Conservation (phyloP, 2,329 filamentous ascomycete species). For the Penicillium sp. region DNA sequence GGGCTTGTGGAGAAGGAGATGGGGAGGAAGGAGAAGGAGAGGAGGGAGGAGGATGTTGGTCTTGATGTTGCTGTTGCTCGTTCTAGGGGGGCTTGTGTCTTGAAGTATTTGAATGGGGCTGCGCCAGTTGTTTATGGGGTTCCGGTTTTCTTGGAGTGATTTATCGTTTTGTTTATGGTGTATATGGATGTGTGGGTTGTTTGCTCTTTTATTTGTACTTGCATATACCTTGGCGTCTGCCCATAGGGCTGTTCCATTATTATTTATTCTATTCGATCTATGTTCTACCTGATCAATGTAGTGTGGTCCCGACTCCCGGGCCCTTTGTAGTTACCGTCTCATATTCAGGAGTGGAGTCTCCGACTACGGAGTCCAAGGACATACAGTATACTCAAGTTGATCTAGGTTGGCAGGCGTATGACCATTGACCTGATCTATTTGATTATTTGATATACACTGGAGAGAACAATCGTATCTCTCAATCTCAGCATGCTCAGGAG, state of each 20-base stretch:
- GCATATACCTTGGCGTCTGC: conserved; percentile 8
- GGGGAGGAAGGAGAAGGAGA: conserved; percentile 28
- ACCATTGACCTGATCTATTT: no score
- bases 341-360: no score
- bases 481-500: conserved; percentile 1
- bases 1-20: conserved; percentile 59
- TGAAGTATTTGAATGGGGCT: conserved; percentile 89
- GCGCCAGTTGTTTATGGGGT: conserved; percentile 93
- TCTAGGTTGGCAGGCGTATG: no score
- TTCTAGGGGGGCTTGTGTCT: conserved; percentile 73
- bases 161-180: neutral
- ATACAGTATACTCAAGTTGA: no score
- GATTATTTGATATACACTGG: no score
- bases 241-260: conserved; percentile 22
- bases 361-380: no score
- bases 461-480: no score
- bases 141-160: conserved; percentile 69
- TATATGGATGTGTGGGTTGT: no score
- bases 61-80: conserved; percentile 76
- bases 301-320: no score
- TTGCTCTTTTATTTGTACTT: neutral
- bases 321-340: no score
- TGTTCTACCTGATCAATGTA: no score
- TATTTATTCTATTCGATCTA: no score
- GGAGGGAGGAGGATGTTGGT: conserved; percentile 42